phyloP scores from a whole-genome alignment of 1,284 basidiomycete genomes.

The Melampsora abietis-canadensis region DNA sequence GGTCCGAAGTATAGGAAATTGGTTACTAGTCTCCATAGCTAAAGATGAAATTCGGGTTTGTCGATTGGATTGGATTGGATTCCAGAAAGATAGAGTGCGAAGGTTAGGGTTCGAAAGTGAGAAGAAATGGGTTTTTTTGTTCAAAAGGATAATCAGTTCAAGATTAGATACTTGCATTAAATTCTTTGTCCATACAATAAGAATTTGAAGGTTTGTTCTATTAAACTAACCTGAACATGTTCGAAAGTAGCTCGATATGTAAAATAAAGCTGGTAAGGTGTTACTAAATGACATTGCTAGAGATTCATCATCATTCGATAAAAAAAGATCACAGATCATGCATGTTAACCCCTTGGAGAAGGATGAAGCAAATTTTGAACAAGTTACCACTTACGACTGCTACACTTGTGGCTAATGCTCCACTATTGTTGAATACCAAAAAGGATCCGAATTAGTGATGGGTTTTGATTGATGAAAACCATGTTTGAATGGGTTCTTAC shows the following conservation, averaged over 20 bases:
- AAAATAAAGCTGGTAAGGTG: conserved; percentile 43
- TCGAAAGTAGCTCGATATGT: conserved; percentile 41
- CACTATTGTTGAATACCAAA: not conserved
- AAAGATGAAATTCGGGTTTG: not conserved
- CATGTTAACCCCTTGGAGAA: no score
- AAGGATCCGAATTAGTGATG: not conserved
- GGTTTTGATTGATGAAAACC: not conserved
- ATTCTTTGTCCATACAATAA: no score
- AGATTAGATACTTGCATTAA: not conserved
- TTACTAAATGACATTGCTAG: conserved; percentile 41
- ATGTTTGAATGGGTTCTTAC: conserved; percentile 3
- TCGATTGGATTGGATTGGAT: not conserved
- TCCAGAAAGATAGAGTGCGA: not conserved
- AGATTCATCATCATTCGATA: not conserved
- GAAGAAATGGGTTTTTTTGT: not conserved
- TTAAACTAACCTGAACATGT: conserved; percentile 38
- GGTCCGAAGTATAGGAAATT: conserved; percentile 95
- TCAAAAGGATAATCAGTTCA: not conserved
- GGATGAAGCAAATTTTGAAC: not conserved
- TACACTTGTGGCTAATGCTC: conserved; percentile 37
- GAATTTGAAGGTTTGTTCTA: no score
- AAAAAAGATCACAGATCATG: not conserved
- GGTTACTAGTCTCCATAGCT: conserved; percentile 84
- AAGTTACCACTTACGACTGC: conserved; percentile 23
- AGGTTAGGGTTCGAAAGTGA: not conserved